phyloP scores from a whole-genome alignment of 2,329 filamentous ascomycete species.

The Paracoccidioides lutzii region DNA sequence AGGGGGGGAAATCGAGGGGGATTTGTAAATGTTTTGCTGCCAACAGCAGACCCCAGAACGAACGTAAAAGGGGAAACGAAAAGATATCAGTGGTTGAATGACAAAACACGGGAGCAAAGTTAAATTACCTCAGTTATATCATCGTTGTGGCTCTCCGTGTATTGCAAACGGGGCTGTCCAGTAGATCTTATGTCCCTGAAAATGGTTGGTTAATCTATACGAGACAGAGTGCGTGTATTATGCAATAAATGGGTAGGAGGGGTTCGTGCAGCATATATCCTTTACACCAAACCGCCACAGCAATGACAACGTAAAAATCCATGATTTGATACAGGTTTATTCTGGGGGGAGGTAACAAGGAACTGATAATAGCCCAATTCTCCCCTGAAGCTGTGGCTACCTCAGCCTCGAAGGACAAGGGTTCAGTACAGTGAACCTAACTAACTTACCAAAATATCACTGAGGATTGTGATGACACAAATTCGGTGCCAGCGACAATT shows the following conservation, averaged over 20 bases:
- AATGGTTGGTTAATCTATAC: conserved; percentile 17
- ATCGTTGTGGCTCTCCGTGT: conserved; percentile 41
- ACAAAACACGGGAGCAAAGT: not conserved
- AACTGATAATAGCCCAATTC: not conserved
- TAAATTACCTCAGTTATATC: conserved; percentile 44
- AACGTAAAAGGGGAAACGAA: not conserved
- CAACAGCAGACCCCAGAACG: not conserved
- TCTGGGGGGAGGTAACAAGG: not conserved
- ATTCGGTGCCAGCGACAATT: conserved; percentile 45
- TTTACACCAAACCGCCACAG: not conserved
- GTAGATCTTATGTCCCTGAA: conserved; percentile 34
- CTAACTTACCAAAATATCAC: conserved; percentile 33
- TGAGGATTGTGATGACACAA: conserved; percentile 31
- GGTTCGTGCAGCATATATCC: not conserved
- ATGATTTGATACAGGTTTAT: not conserved
- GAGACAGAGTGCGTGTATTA: not conserved
- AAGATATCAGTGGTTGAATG: not conserved
- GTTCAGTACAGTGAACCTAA: conserved; percentile 11
- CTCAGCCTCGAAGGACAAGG: not conserved
- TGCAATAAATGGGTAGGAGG: not conserved
- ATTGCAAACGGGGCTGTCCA: conserved; percentile 23
- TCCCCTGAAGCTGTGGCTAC: not conserved
- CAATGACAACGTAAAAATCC: not conserved
- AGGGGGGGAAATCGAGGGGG: not conserved
- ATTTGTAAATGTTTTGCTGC: not conserved